Conservation (phyloP, 768 basidiomycete species). For the Lanmaoa pseudosensibilis region DNA sequence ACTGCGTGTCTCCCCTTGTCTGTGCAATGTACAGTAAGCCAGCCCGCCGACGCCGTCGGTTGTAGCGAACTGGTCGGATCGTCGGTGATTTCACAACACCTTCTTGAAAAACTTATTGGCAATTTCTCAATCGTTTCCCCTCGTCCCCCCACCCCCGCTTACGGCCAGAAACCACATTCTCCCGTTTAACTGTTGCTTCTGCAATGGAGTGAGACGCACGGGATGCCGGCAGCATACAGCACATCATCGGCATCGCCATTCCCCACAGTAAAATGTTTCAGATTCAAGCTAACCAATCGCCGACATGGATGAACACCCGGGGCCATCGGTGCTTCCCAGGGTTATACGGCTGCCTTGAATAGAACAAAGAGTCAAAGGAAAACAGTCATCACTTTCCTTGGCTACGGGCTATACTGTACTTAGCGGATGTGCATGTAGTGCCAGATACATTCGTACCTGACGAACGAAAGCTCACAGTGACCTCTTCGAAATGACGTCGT, state of each 20-base stretch:
- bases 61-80: background rate
- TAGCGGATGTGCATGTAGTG: background rate
- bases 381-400: background rate
- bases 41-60: background rate
- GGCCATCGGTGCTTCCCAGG: background rate
- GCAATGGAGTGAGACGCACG: background rate
- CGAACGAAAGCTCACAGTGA: background rate
- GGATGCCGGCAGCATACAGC: no score
- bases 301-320: no score
- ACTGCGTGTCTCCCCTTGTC: background rate
- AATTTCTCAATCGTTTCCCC: background rate
- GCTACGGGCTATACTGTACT: background rate
- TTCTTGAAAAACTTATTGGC: background rate
- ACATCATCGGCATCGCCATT: no score
- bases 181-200: background rate
- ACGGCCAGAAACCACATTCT: background rate
- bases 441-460: background rate
- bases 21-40: background rate
- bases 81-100: background rate
- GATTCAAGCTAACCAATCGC: background rate
- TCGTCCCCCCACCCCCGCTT: background rate
- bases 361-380: no score
- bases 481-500: conserved; percentile 3
- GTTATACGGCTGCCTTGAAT: background rate
- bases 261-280: background rate